Percentiles rank a stretch among this genome's conserved stretches.
Evolutionary conservation across 495 filamentous ascomycete species (phyloP).

Genomic region (Tuber melanosporum): DNA sequence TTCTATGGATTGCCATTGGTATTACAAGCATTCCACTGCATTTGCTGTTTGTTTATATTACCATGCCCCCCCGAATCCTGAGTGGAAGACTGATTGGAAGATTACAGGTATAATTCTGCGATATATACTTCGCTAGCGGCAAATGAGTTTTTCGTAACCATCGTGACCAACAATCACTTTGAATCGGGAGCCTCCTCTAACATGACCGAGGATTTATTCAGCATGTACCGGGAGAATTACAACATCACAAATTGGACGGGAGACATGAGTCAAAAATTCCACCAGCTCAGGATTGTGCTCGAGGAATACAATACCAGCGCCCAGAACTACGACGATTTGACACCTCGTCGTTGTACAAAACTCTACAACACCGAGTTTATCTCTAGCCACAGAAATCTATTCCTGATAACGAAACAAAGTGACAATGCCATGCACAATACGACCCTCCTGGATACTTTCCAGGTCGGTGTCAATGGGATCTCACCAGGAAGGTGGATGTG

Average conservation of each 20-base stretch:
- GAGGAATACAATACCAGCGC: not conserved
- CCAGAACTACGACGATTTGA: not conserved
- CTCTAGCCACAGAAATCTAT: not conserved
- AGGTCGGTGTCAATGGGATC: not conserved
- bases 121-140: slow-evolving; percentile 28
- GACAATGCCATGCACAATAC: not conserved
- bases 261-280: not conserved
- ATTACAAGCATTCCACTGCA: slow-evolving; percentile 8
- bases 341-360: not conserved
- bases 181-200: not conserved
- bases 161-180: slow-evolving; percentile 3
- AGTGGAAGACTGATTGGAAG: not conserved
- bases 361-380: not conserved
- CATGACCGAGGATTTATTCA: not conserved
- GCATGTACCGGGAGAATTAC: not conserved
- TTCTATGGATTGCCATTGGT: slow-evolving; percentile 6
- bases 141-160: not conserved
- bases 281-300: not conserved
- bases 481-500: slow-evolving; percentile 3
- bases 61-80: not conserved
- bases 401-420: not conserved
- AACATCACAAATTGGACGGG: not conserved
- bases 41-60: slow-evolving; percentile 7
- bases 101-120: slow-evolving; percentile 35
- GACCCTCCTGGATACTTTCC: not conserved